phyloP scores from a whole-genome alignment of 768 basidiomycete species.

The Saitozyma podzolica region DNA sequence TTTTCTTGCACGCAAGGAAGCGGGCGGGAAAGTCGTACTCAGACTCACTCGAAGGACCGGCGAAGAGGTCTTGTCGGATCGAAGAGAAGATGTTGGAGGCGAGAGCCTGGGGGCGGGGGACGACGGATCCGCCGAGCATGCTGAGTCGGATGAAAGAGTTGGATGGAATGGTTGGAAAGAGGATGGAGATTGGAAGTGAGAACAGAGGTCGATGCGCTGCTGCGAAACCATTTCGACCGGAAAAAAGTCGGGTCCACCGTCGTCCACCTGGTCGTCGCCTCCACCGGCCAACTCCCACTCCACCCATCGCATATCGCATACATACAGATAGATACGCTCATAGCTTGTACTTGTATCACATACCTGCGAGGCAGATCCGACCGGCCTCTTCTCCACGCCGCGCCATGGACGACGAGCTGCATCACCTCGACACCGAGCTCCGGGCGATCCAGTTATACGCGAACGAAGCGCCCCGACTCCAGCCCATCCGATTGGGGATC shows the following conservation, averaged over 20 bases:
- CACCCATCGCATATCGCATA: conserved; percentile 7
- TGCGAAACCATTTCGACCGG: no score
- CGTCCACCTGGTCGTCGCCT: no score
- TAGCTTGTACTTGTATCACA: neutral
- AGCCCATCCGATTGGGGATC: conserved; percentile 22
- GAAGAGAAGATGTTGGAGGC: conserved; percentile 15
- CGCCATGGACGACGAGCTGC: conserved; percentile 21
- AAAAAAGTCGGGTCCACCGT: no score
- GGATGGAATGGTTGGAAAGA: no score
- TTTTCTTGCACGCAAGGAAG: neutral
- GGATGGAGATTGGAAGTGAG: no score
- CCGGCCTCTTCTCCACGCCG: no score
- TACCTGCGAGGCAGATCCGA: neutral
- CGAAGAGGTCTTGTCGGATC: conserved; percentile 34
- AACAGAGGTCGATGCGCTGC: no score
- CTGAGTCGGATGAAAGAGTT: neutral
- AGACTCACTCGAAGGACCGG: conserved; percentile 39
- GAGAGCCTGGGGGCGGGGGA: conserved; percentile 11
- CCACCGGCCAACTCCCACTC: conserved; percentile 1
- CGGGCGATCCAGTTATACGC: conserved; percentile 33
- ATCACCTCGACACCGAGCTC: conserved; percentile 26
- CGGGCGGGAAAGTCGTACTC: conserved; percentile 3
- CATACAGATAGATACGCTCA: neutral
- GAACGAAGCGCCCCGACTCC: conserved; percentile 12
- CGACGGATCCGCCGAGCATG: conserved; percentile 20